Percentiles rank a stretch among this genome's conserved stretches.
phyloP scores from a whole-genome alignment of 1,284 basidiomycete genomes.

The Cutaneotrichosporon sp. region DNA sequence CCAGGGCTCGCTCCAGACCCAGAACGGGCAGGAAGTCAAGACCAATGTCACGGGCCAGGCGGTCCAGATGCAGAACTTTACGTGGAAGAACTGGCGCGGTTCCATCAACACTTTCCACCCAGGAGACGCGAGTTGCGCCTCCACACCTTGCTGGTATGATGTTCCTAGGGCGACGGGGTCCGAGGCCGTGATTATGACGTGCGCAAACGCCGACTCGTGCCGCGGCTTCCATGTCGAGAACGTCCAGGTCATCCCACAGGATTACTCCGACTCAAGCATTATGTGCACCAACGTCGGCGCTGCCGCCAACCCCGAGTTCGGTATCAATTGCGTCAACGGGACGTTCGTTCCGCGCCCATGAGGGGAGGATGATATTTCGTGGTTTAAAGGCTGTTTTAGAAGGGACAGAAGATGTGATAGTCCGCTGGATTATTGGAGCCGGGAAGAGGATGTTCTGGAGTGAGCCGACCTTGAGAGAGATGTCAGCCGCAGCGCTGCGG shows the following conservation, averaged over 20 bases:
- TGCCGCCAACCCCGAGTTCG: slow-evolving; percentile 24
- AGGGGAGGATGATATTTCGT: too few species aligned
- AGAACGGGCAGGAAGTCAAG: slow-evolving; percentile 26
- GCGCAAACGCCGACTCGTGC: slow-evolving; percentile 31
- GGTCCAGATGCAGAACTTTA: slow-evolving; percentile 33
- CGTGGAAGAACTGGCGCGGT: slow-evolving; percentile 54
- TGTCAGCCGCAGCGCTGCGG: too few species aligned
- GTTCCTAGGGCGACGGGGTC: slow-evolving; percentile 35
- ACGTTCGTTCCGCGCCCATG: slow-evolving; percentile 8
- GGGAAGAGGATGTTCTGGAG: too few species aligned
- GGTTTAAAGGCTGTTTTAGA: too few species aligned
- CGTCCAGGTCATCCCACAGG: slow-evolving; percentile 34
- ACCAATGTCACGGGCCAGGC: slow-evolving; percentile 20
- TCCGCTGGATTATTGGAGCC: too few species aligned
- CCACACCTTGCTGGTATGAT: slow-evolving; percentile 51
- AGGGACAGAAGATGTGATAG: too few species aligned
- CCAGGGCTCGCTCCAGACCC: slow-evolving; percentile 30
- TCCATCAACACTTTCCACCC: slow-evolving; percentile 52
- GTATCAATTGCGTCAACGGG: slow-evolving; percentile 25
- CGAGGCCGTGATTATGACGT: slow-evolving; percentile 45
- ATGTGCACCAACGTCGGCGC: slow-evolving; percentile 26
- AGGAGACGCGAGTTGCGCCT: slow-evolving; percentile 47
- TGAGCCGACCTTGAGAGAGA: too few species aligned
- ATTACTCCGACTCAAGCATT: slow-evolving; percentile 9
- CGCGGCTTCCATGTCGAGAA: slow-evolving; percentile 28